phyloP scores from a whole-genome alignment of 2,329 filamentous ascomycete species.

The Exophiala sp. region DNA sequence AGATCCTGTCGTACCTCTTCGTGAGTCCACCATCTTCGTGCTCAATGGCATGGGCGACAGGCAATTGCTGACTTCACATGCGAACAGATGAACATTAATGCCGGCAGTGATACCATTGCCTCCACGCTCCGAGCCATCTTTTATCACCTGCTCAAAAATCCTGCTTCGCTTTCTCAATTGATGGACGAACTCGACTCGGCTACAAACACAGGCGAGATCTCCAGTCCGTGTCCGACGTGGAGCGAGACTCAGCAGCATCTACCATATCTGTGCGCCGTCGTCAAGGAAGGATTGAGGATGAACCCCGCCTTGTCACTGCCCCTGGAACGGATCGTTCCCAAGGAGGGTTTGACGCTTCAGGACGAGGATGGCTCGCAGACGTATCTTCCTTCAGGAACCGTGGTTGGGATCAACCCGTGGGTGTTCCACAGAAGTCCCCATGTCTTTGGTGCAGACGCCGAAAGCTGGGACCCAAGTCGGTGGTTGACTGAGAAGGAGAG shows the following conservation, averaged over 20 bases:
- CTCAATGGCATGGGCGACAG: neutral
- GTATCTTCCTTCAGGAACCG: conserved; percentile 29
- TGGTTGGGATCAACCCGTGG: conserved; percentile 35
- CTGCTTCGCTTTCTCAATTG: conserved; percentile 33
- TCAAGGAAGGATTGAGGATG: conserved; percentile 39
- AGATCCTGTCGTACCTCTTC: conserved; percentile 25
- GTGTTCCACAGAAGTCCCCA: conserved; percentile 30
- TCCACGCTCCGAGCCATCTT: conserved; percentile 70
- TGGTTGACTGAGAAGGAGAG: conserved; percentile 29
- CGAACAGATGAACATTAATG: conserved; percentile 39
- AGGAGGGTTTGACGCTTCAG: conserved; percentile 30
- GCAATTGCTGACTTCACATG: neutral
- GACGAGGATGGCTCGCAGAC: conserved; percentile 25
- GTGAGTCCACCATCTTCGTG: conserved; percentile 4
- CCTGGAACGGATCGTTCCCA: conserved; percentile 36
- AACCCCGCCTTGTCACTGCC: conserved; percentile 36
- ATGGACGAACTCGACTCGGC: conserved; percentile 31
- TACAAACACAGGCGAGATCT: conserved; percentile 24
- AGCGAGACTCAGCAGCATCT: conserved; percentile 31
- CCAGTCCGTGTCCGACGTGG: conserved; percentile 31
- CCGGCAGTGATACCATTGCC: conserved; percentile 75
- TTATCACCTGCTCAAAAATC: conserved; percentile 68
- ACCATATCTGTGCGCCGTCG: conserved; percentile 33
- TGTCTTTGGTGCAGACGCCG: conserved; percentile 28
- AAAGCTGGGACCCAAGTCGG: conserved; percentile 30